phyloP scores from a whole-genome alignment of 2,329 filamentous ascomycete species.

The Apiospora aurea region DNA sequence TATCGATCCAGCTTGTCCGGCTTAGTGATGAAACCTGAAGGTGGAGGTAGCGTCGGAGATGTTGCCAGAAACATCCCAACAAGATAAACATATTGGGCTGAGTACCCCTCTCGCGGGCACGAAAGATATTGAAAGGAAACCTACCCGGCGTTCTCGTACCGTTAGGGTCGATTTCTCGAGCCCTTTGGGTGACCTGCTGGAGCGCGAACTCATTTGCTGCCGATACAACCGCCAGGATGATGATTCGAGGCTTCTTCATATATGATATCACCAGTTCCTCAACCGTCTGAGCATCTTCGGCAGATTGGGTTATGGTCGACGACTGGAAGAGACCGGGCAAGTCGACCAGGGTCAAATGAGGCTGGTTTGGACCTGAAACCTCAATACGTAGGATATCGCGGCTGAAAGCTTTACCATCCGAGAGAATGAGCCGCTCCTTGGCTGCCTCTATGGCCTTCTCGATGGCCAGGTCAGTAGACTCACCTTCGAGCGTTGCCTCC shows the following conservation, averaged over 20 bases:
- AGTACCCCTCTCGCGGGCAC: no score
- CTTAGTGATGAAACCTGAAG: slow-evolving; percentile 57
- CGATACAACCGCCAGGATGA: slow-evolving; percentile 64
- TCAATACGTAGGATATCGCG: slow-evolving; percentile 55
- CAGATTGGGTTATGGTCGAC: slow-evolving; percentile 47
- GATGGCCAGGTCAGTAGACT: no score
- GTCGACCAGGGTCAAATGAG: slow-evolving; percentile 64
- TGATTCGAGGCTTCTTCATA: slow-evolving; percentile 60
- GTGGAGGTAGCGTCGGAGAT: no score
- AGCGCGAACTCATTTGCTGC: slow-evolving; percentile 62
- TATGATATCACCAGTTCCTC: slow-evolving; percentile 57
- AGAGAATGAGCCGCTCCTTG: no score
- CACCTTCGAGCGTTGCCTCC: no score
- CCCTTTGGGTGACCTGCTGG: slow-evolving; percentile 59
- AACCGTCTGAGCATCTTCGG: slow-evolving; percentile 54
- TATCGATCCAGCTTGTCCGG: slow-evolving; percentile 44
- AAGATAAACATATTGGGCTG: no score
- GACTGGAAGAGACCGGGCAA: slow-evolving; percentile 60
- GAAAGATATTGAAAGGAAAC: neutral
- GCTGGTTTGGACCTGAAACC: slow-evolving; percentile 51
- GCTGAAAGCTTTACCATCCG: slow-evolving; percentile 49
- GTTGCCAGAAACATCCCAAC: no score
- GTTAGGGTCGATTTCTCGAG: slow-evolving; percentile 43
- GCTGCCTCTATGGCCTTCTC: no score
- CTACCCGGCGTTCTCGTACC: slow-evolving; percentile 51